Evolutionary conservation across 108 stramenopile species (phyloP), one percentile per base, ranked within the genome.

Genomic region (Mayamaea pseudoterrestris): DNA sequence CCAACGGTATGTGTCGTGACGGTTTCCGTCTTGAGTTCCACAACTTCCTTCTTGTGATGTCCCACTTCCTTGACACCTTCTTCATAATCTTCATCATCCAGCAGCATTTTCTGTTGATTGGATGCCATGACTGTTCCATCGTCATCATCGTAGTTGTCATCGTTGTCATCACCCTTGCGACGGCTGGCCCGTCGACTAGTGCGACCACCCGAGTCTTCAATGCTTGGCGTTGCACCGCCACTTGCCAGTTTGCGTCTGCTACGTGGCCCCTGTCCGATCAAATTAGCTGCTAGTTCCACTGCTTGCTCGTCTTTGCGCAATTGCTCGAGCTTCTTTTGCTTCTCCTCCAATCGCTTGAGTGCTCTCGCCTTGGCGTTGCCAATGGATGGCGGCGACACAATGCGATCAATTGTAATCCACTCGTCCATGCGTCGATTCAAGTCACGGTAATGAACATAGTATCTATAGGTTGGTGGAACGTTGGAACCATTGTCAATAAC

Each of bases 361-460:
- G 82, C 80, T 29, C 84, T 51, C 2, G 77, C 80, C 53, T 82
- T 81, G 36, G 82, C 82, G 60, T 84, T 87, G 32, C 84, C 90
- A 35, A 92, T 63, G 8, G 63, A 66, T 0, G 90, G 90, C 20
- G 84, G 90, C 9, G 65, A 68, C 0, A 87, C 68, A 37, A 92
- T 82, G 2, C 84, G 62, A 23, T 84, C 83, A 41, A 62, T 69
- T 24, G 50, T 53, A 14, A 99, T 79, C 98, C 98, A 99, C 65
- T 96, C 95, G 56, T 99, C 98, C 95, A 99, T 96, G 9, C 98
- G 62, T 21, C 98, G 81, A 70, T 99, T 97, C 44, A 96, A 91
- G 39, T 96, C 90, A 26, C 82, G 73, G 55, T 95, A 99, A 53
- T 99, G 98, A 11, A 99, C 82, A 68, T 98, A 98, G 59, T 96